Evolutionary conservation across 108 stramenopile species (phyloP).

Genomic region (Cyclotella distinguenda): DNA sequence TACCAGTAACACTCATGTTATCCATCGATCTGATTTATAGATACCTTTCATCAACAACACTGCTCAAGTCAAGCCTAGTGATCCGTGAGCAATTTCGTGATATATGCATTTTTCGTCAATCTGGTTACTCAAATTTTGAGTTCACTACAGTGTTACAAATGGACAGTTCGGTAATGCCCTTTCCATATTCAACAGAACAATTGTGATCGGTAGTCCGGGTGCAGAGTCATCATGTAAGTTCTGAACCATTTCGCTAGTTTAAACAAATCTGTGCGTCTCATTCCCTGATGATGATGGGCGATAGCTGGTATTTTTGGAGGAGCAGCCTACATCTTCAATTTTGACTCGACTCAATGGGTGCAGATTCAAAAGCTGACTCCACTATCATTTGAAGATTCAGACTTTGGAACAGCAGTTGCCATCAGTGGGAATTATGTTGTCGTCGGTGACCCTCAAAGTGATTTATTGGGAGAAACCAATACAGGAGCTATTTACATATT

Average conservation of each 20-base stretch:
- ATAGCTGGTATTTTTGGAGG: constrained; percentile 1
- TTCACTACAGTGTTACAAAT: not conserved
- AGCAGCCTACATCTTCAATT: constrained; percentile 10
- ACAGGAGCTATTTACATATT: constrained; percentile 13
- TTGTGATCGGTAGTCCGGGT: constrained; percentile 11
- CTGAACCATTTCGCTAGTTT: not conserved
- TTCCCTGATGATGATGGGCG: not conserved
- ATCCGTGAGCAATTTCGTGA: too few species aligned
- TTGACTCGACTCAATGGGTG: not conserved
- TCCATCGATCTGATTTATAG: too few species aligned
- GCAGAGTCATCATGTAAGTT: constrained; percentile 5
- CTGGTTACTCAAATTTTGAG: too few species aligned
- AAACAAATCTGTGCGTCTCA: not conserved
- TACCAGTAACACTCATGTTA: too few species aligned
- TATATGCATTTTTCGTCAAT: too few species aligned
- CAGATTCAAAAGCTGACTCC: constrained; percentile 11
- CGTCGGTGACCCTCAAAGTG: constrained; percentile 13
- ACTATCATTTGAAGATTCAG: not conserved
- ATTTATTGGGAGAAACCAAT: constrained; percentile 4
- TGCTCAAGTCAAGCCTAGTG: too few species aligned
- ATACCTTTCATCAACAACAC: too few species aligned
- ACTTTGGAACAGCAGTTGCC: constrained; percentile 9
- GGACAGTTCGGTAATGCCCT: not conserved
- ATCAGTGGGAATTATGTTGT: constrained; percentile 15
- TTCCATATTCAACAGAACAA: not conserved